phyloP scores from a whole-genome alignment of 164 flowering plant genomes.

The Nymphaea colorata region DNA sequence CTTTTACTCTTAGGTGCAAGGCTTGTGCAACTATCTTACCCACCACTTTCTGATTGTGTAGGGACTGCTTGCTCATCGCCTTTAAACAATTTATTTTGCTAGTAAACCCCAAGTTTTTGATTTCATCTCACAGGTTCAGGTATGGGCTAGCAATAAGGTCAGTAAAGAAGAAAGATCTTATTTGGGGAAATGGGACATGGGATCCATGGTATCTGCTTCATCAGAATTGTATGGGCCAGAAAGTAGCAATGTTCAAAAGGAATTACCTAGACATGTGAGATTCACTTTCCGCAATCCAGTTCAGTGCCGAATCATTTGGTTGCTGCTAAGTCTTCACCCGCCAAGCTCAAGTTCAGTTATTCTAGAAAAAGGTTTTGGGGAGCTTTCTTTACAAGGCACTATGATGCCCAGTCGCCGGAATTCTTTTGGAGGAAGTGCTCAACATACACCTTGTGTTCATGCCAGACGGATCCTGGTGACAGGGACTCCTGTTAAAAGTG shows the following conservation, averaged over 20 bases:
- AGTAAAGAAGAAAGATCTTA: conserved; percentile 70
- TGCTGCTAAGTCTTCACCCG: conserved; percentile 54
- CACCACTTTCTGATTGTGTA: no score
- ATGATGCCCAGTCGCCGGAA: conserved; percentile 57
- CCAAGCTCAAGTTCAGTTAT: conserved; percentile 65
- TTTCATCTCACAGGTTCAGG: conserved; percentile 58
- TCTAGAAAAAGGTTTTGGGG: conserved; percentile 52
- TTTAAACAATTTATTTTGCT: no score
- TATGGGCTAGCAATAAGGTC: conserved; percentile 88
- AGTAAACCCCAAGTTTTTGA: background rate
- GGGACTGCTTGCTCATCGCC: no score
- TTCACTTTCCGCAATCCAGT: conserved; percentile 67
- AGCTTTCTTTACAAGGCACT: conserved; percentile 74
- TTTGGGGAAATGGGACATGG: conserved; percentile 87
- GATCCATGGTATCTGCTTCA: conserved; percentile 52
- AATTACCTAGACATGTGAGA: conserved; percentile 62
- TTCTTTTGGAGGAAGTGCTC: conserved; percentile 57
- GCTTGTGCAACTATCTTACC: no score
- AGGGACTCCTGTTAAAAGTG: conserved; percentile 49
- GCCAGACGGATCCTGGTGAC: conserved; percentile 72
- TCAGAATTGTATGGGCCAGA: conserved; percentile 73
- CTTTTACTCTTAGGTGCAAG: no score
- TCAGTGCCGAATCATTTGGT: conserved; percentile 87
- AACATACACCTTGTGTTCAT: conserved; percentile 69
- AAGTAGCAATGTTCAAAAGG: conserved; percentile 19